These are phyloP conservation scores for Collybia sordida DNA, from an alignment of 768 basidiomycete species.

Conservation along the genomic window DNA sequence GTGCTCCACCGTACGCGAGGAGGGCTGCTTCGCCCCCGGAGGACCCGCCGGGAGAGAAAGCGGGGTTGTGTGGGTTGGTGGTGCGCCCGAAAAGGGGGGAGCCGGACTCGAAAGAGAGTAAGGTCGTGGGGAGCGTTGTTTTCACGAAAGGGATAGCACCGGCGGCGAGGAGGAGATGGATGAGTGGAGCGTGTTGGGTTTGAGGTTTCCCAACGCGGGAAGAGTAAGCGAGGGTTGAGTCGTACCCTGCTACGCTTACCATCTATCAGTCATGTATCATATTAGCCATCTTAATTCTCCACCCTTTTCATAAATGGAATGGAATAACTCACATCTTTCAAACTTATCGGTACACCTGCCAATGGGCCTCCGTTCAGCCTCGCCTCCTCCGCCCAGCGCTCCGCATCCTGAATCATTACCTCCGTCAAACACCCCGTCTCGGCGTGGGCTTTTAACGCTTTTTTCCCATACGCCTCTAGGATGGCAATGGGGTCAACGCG, in stretches of 20 bases:
- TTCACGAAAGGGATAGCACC: constrained; percentile 69
- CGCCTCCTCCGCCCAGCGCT: constrained; percentile 29
- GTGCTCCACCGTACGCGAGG: constrained; percentile 57
- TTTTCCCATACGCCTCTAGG: constrained; percentile 43
- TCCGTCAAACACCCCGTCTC: constrained; percentile 60
- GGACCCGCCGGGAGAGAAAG: constrained; percentile 60
- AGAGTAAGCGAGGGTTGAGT: constrained; percentile 61
- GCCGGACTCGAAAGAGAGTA: constrained; percentile 56
- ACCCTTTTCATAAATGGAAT: constrained; percentile 4
- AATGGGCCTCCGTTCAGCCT: constrained; percentile 36
- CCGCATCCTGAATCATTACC: constrained; percentile 44
- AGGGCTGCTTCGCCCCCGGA: constrained; percentile 69
- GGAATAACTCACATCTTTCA: constrained; percentile 45
- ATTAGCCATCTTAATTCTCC: constrained; percentile 5
- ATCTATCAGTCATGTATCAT: constrained; percentile 30
- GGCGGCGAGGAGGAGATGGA: constrained; percentile 53
- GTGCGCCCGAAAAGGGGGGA: constrained; percentile 62
- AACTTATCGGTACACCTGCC: constrained; percentile 53
- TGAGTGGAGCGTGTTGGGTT: constrained; percentile 45
- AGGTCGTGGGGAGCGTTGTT: constrained; percentile 59
- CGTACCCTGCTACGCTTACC: constrained; percentile 53
- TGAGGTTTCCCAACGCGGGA: constrained; percentile 44
- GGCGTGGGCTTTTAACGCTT: constrained; percentile 41
- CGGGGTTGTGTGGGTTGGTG: constrained; percentile 58
- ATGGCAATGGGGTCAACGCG: constrained; percentile 30